Conservation (phyloP, 73 alveolate genomes). For the Halteria grandinella region DNA sequence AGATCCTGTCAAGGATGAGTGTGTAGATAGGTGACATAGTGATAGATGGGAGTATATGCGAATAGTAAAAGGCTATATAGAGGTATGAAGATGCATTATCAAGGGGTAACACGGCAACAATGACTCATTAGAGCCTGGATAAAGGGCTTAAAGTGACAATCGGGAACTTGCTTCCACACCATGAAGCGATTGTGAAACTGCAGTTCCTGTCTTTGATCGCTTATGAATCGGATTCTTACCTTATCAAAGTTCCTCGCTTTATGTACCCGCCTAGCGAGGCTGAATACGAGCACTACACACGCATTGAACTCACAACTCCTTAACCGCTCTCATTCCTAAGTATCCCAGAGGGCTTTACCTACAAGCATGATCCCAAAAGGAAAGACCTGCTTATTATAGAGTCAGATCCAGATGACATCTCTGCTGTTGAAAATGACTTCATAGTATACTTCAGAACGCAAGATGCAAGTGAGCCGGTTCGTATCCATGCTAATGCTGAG, state of each 20-base stretch:
- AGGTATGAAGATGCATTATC: conserved; percentile 45
- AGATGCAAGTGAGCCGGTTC: background rate
- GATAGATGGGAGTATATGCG: conserved; percentile 3
- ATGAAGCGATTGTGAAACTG: conserved; percentile 2
- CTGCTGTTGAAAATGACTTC: background rate
- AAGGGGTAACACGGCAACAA: conserved; percentile 22
- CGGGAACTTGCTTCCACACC: conserved; percentile 41
- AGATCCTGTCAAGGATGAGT: too few relatives aligned
- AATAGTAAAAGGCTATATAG: conserved; percentile 24
- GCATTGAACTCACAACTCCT: background rate
- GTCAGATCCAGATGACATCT: background rate
- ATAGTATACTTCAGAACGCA: conserved; percentile 4
- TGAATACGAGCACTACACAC: background rate
- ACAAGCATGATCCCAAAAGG: background rate
- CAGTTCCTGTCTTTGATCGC: background rate
- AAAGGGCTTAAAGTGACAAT: background rate
- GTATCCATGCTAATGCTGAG: too few relatives aligned
- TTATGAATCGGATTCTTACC: conserved; percentile 6
- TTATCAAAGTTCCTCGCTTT: conserved; percentile 9
- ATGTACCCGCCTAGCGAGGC: conserved; percentile 20
- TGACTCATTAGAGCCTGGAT: conserved; percentile 2
- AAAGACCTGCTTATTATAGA: background rate
- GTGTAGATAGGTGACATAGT: conserved; percentile 8
- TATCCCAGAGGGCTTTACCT: background rate
- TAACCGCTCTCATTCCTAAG: background rate